phyloP scores from a whole-genome alignment of 768 basidiomycete species.

The Mycena alexandri region DNA sequence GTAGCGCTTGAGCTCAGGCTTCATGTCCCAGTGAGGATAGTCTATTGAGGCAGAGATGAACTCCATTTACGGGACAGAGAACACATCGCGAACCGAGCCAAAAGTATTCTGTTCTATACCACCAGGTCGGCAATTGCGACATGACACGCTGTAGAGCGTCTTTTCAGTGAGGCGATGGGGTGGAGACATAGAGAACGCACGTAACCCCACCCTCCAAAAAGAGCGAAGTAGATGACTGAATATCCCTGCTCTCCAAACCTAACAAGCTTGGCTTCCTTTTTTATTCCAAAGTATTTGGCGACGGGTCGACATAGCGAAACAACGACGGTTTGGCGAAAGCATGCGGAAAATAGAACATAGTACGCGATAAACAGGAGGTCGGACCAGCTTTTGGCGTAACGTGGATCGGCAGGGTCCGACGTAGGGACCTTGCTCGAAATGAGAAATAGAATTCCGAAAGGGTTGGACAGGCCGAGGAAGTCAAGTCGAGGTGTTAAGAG shows the following conservation, averaged over 20 bases:
- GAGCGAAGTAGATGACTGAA: constrained; percentile 81
- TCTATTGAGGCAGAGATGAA: constrained; percentile 54
- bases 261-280: constrained; percentile 73
- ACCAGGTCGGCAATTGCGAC: constrained; percentile 84
- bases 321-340: constrained; percentile 82
- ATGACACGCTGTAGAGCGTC: constrained; percentile 75
- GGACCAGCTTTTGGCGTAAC: constrained; percentile 78
- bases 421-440: constrained; percentile 72
- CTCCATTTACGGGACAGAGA: not conserved
- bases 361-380: constrained; percentile 87
- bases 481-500: constrained; percentile 55
- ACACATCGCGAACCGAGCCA: constrained; percentile 74
- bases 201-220: constrained; percentile 80
- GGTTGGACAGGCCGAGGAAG: constrained; percentile 69
- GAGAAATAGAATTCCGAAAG: constrained; percentile 78
- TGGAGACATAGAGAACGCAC: constrained; percentile 61
- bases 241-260: constrained; percentile 95
- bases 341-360: constrained; percentile 90
- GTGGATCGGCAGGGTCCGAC: constrained; percentile 65
- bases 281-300: constrained; percentile 79
- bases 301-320: constrained; percentile 74
- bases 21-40: constrained; percentile 95
- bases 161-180: constrained; percentile 19
- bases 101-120: constrained; percentile 86
- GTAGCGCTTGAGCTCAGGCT: constrained; percentile 86